These are phyloP conservation scores for Ogataea zsoltii DNA, from an alignment of 805 yeast genomes.

Conservation along the genomic window DNA sequence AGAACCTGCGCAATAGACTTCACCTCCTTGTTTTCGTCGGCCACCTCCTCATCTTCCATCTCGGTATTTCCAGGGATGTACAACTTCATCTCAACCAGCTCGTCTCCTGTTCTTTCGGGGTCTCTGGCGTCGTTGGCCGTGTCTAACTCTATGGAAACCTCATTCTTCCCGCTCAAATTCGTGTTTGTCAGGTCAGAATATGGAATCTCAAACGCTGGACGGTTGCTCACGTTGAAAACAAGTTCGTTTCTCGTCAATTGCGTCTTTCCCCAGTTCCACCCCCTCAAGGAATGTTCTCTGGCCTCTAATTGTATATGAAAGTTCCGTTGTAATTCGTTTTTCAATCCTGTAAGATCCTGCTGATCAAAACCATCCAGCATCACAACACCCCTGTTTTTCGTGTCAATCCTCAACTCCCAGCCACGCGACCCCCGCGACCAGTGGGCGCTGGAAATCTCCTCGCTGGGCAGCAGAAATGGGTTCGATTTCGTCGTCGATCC, in stretches of 20 bases:
- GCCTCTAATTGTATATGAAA: conserved; percentile 74
- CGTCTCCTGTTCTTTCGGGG: conserved; percentile 81
- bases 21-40: conserved; percentile 41
- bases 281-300: conserved; percentile 89
- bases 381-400: conserved; percentile 83
- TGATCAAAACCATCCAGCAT: conserved; percentile 89
- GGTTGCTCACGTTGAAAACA: conserved; percentile 79
- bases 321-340: conserved; percentile 78
- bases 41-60: conserved; percentile 42
- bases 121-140: conserved; percentile 45
- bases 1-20: conserved; percentile 79
- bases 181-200: conserved; percentile 78
- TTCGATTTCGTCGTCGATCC: conserved; percentile 51
- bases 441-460: conserved; percentile 72
- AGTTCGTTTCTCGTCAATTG: conserved; percentile 92
- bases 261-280: conserved; percentile 99
- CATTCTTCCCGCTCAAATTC: conserved; percentile 87
- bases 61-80: conserved; percentile 84
- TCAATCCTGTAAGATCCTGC: conserved; percentile 77
- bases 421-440: conserved; percentile 97
- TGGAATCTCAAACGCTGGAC: conserved; percentile 91
- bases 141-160: conserved; percentile 87
- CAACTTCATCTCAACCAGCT: conserved; percentile 90
- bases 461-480: conserved; percentile 88
- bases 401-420: conserved; percentile 83